A percentile compares a stretch with the other conserved stretches of the same genome.
These are phyloP conservation scores for Poa annua DNA, from an alignment of 176 grass and related monocot genomes.

Conservation along the genomic window DNA sequence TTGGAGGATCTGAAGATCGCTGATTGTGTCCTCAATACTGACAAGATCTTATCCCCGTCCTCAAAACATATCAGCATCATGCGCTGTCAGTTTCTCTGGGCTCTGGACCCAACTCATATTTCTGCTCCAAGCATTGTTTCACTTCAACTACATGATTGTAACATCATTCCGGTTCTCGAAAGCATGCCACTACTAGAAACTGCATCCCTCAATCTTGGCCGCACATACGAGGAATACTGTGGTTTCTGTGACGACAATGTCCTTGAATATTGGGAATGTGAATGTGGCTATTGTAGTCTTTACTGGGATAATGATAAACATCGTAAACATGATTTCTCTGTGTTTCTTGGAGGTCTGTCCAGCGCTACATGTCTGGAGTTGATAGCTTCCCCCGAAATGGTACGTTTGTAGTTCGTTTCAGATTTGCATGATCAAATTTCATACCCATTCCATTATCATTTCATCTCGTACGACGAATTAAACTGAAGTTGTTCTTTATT, in stretches of 20 bases:
- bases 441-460: neutral
- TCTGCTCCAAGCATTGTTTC: slow-evolving; percentile 3
- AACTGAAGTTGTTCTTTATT: neutral
- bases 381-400: neutral
- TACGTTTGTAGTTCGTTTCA: neutral
- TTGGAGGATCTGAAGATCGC: neutral
- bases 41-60: slow-evolving; percentile 3
- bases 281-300: too few relatives aligned
- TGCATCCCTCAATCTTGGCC: slow-evolving; percentile 11
- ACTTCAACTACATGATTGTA: slow-evolving; percentile 8
- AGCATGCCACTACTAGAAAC: slow-evolving; percentile 12
- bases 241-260: neutral
- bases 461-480: neutral
- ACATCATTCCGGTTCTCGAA: slow-evolving; percentile 13
- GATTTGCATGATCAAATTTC: neutral
- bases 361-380: neutral
- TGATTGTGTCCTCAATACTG: neutral
- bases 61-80: neutral
- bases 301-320: neutral
- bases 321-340: neutral
- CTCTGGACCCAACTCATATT: neutral
- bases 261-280: neutral
- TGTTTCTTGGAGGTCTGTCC: neutral
- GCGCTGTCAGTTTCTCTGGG: neutral
- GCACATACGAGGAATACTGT: neutral